phyloP scores from a whole-genome alignment of 2,329 filamentous ascomycete species.

The Hypoxylon sp. region DNA sequence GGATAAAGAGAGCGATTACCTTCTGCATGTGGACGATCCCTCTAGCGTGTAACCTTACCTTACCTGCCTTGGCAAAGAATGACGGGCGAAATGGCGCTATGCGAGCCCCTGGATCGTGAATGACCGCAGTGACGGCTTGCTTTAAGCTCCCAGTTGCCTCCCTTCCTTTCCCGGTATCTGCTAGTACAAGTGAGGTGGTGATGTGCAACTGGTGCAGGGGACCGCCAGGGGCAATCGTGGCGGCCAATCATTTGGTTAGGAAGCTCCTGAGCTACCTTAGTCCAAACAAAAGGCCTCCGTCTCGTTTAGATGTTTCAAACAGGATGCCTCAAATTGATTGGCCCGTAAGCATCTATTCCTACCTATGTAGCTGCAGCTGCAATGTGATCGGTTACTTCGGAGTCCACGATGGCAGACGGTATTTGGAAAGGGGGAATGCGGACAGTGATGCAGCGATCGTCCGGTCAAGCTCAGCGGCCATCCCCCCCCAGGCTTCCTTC shows the following conservation, averaged over 20 bases:
- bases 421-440: conserved; percentile 6
- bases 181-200: conserved; percentile 35
- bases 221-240: conserved; percentile 12
- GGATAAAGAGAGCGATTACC: conserved; percentile 29
- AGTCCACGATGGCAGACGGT: background rate
- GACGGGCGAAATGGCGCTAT: conserved; percentile 3
- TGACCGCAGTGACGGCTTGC: conserved; percentile 1
- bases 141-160: conserved; percentile 5
- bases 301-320: conserved; percentile 27
- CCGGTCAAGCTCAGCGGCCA: background rate
- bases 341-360: conserved; percentile 2
- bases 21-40: conserved; percentile 23
- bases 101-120: conserved; percentile 28
- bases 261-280: conserved; percentile 2
- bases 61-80: conserved; percentile 18
- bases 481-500: too few species aligned
- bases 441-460: background rate
- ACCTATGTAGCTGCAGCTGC: background rate
- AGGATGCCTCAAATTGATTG: conserved; percentile 33
- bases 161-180: conserved; percentile 13
- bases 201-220: conserved; percentile 25
- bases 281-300: conserved; percentile 23
- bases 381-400: background rate
- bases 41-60: conserved; percentile 28
- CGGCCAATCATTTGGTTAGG: conserved; percentile 27